These are phyloP conservation scores for Chytriomyces confervae DNA, from an alignment of 192 early-diverging fungal species.

Conservation along the genomic window DNA sequence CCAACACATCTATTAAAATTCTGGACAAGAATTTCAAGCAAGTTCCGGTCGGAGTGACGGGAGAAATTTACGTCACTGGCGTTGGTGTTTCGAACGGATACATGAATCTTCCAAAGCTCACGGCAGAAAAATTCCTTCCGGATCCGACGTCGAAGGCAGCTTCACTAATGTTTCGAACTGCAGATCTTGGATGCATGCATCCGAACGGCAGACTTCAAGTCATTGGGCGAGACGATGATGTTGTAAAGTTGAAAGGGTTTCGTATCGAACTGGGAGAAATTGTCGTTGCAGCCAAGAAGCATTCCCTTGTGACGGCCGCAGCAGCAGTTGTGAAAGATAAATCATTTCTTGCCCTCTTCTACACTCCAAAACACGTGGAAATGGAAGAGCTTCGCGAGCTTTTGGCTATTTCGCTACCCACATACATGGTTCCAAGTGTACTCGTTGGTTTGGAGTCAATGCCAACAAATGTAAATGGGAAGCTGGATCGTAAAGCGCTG, in stretches of 20 bases:
- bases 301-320: constrained; percentile 10
- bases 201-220: constrained; percentile 38
- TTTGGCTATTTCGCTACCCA: constrained; percentile 28
- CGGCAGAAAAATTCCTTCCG: constrained; percentile 40
- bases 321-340: constrained; percentile 43
- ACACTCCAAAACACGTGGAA: constrained; percentile 35
- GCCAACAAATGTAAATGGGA: constrained; percentile 44
- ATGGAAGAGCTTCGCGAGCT: not conserved
- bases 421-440: constrained; percentile 43
- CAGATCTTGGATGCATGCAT: constrained; percentile 32
- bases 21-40: constrained; percentile 40
- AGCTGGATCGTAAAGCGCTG: not conserved
- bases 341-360: constrained; percentile 34
- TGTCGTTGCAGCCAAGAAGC: not conserved
- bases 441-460: constrained; percentile 32
- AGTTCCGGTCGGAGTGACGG: constrained; percentile 47
- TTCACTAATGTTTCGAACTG: constrained; percentile 14
- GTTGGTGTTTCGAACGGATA: constrained; percentile 53
- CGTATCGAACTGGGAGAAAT: constrained; percentile 46
- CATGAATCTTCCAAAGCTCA: constrained; percentile 48
- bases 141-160: constrained; percentile 27
- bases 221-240: constrained; percentile 42
- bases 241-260: constrained; percentile 45
- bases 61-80: constrained; percentile 54
- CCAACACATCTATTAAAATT: constrained; percentile 35